Evolutionary conservation across 192 early-diverging fungal species (phyloP).

Genomic region (Obelidium mucronatum): DNA sequence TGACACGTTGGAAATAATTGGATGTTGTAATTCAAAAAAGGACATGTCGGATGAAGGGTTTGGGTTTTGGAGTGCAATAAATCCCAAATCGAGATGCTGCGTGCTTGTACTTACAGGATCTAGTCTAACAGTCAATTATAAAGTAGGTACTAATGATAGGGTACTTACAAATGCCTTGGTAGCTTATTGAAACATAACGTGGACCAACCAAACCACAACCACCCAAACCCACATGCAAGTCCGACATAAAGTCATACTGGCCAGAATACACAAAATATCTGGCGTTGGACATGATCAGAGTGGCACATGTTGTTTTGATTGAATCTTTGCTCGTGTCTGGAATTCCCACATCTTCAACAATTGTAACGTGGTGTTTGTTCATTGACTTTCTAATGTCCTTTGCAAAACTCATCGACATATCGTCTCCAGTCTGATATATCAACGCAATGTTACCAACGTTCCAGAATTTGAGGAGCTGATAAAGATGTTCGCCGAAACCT

Average conservation of each 20-base stretch:
- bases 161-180: neutral
- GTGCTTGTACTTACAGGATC: too few relatives aligned
- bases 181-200: neutral
- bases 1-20: neutral
- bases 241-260: neutral
- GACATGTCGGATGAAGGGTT: neutral
- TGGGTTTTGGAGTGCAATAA: too few relatives aligned
- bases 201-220: conserved; percentile 2
- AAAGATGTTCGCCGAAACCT: conserved; percentile 17
- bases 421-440: conserved; percentile 5
- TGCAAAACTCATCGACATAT: conserved; percentile 10
- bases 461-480: neutral
- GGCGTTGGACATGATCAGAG: neutral
- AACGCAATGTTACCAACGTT: conserved; percentile 5
- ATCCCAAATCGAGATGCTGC: too few relatives aligned
- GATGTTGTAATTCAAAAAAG: neutral
- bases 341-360: neutral
- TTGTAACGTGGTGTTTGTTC: neutral
- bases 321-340: neutral
- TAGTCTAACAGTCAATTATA: too few relatives aligned
- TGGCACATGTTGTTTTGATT: neutral
- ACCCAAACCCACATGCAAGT: neutral
- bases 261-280: neutral
- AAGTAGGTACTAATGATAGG: too few relatives aligned
- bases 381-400: neutral